Evolutionary conservation across 371 early-diverging fungal species (phyloP).

Genomic region (Cokeromyces recurvatus): DNA sequence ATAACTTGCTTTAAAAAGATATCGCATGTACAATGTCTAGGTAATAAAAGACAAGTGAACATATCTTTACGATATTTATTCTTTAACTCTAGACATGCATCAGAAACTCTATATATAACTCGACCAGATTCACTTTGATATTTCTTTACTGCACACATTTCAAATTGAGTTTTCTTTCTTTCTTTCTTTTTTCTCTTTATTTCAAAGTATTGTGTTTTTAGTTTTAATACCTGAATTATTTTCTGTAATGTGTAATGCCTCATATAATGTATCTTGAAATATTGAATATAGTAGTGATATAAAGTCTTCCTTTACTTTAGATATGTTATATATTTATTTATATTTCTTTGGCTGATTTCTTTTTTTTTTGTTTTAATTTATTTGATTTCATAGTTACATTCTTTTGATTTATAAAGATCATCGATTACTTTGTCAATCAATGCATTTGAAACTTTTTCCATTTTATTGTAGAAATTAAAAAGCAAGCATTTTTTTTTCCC

Average conservation of each 20-base stretch:
- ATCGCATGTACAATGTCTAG: conserved; percentile 20
- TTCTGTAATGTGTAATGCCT: conserved; percentile 22
- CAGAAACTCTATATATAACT: conserved; percentile 16
- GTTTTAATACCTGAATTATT: conserved; percentile 15
- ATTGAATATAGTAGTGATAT: conserved; percentile 7
- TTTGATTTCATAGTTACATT: not conserved
- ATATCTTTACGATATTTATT: not conserved
- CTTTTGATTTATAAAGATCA: not conserved
- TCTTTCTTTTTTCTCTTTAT: not conserved
- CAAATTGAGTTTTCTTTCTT: no score
- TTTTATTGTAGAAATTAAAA: not conserved
- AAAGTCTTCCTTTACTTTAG: conserved; percentile 11
- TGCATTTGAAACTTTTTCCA: not conserved
- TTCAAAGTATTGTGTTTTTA: no score
- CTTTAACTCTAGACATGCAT: conserved; percentile 1
- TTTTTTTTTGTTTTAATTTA: not conserved
- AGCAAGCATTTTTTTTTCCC: no score
- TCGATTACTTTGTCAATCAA: conserved; percentile 1
- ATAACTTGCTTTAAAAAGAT: conserved; percentile 6
- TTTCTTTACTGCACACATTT: conserved; percentile 14
- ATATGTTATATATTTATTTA: not conserved
- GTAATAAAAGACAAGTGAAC: conserved; percentile 13
- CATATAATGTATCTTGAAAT: conserved; percentile 10
- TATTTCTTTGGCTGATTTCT: not conserved
- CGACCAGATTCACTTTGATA: conserved; percentile 14